Percentiles rank a stretch among this genome's conserved stretches.
phyloP scores from a whole-genome alignment of 2,329 filamentous ascomycete species.

The Apiospora malaysiana region DNA sequence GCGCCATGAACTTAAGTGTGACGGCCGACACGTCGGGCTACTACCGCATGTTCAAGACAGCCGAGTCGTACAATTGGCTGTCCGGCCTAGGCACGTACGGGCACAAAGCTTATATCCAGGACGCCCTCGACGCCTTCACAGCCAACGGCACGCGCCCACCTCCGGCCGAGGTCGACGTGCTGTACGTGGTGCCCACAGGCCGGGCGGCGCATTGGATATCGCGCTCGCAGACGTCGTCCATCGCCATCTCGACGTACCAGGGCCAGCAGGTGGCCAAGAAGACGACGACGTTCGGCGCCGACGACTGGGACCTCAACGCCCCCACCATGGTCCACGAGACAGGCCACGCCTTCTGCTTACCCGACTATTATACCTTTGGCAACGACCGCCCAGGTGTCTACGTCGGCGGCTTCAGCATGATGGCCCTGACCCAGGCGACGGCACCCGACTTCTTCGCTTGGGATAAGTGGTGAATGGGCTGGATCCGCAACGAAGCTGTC shows the following conservation, averaged over 20 bases:
- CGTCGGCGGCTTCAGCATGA: neutral
- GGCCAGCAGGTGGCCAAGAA: neutral
- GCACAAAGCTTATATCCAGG: slow-evolving; percentile 37
- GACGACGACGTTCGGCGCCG: slow-evolving; percentile 39
- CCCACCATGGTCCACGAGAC: neutral
- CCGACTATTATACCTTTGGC: neutral
- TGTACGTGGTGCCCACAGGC: slow-evolving; percentile 39
- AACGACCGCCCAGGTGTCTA: neutral
- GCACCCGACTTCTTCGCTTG: slow-evolving; percentile 1
- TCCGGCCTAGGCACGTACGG: slow-evolving; percentile 27
- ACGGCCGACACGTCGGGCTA: slow-evolving; percentile 34
- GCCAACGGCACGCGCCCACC: neutral
- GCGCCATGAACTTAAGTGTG: slow-evolving; percentile 29
- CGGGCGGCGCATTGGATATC: slow-evolving; percentile 36
- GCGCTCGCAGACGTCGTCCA: slow-evolving; percentile 35
- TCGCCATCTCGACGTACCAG: slow-evolving; percentile 32
- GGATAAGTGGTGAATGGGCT: slow-evolving; percentile 10
- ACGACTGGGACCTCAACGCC: slow-evolving; percentile 32
- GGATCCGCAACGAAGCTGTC: neutral
- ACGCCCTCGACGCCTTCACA: slow-evolving; percentile 33
- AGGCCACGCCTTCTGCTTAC: slow-evolving; percentile 4
- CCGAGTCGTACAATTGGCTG: slow-evolving; percentile 34
- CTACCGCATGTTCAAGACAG: slow-evolving; percentile 33
- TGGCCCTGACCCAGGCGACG: neutral
- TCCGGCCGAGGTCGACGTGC: slow-evolving; percentile 26